Evolutionary conservation across 2,329 filamentous ascomycete genomes (phyloP), one percentile per base, ranked within the genome.

Genomic region (Colletotrichum truncatum): DNA sequence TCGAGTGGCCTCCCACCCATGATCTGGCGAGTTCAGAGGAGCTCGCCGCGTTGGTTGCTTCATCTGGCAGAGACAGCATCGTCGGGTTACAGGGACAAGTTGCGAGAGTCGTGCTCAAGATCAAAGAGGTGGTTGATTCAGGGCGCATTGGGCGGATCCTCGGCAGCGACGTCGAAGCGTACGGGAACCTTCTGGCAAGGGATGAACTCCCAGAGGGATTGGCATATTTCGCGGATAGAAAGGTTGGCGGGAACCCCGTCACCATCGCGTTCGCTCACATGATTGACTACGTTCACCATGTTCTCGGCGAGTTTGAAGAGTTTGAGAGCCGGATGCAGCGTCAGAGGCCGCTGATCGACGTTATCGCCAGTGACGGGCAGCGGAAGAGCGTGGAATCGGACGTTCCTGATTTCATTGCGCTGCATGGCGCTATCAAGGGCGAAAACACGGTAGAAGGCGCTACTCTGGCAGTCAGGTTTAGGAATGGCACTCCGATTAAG

Each of bases 1-100:
- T 87, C 1, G 87, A 90, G 74, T 90, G 87, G 85, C 87, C 86
- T 6, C 76, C 89, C 1, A 83, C 83, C 0, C 73, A 82, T 11
- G 80, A 83, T 55, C 71, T 75, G 0, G 59, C 69, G 3, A 73
- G 79, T 2, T 83, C 80, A 0, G 69, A 71, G 16, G 80, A 84
- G 43, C 73, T 89, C 57, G 75, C 74, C 0, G 18, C 16, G 4
- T 8, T 34, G 21, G 38, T 14, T 7, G 28, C 28, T 18, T 10
- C 8, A 14, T 26, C 21, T 11, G 23, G 38, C 3, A 9, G 8
- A 14, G 70, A 70, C 0, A 81, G 78, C 3, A 73, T 87, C 7
- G 79, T 88, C 0, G 85, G 84, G 0, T 63, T 87, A 1, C 87
- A 89, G 69, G 84, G 83, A 0, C 77, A 80, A 0, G 69, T 83